Evolutionary conservation across 129 eudicot species (phyloP).

Genomic region (Arctium lappa): DNA sequence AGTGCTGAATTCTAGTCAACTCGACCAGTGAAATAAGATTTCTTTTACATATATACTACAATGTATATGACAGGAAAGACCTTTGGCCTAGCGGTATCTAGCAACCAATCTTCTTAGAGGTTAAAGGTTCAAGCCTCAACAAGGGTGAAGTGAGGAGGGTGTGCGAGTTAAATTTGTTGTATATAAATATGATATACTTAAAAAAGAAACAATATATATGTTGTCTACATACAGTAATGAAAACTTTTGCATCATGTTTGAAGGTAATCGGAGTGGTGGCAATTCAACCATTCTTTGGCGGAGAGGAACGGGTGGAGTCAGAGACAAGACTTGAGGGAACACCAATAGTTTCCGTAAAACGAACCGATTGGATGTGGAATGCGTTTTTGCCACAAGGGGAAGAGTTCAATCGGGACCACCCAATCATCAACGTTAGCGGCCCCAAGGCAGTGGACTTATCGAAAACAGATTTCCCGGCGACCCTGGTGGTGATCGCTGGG

Average conservation of each 20-base stretch:
- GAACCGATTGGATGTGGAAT: slow-evolving; percentile 38
- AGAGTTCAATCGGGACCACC: slow-evolving; percentile 28
- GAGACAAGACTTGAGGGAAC: slow-evolving; percentile 18
- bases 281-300: slow-evolving; percentile 37
- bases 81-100: no score
- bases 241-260: neutral
- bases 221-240: neutral
- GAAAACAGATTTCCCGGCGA: slow-evolving; percentile 14
- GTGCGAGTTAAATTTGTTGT: no score
- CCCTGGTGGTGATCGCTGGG: slow-evolving; percentile 15
- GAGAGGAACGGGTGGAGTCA: slow-evolving; percentile 31
- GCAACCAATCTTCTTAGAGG: no score
- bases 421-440: slow-evolving; percentile 39
- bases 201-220: neutral
- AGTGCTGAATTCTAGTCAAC: neutral
- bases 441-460: slow-evolving; percentile 32
- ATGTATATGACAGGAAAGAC: no score
- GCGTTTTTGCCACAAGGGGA: slow-evolving; percentile 32
- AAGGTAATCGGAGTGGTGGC: slow-evolving; percentile 37
- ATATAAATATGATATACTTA: no score
- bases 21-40: neutral
- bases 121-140: no score
- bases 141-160: no score
- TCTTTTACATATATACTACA: neutral
- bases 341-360: slow-evolving; percentile 9